Conservation (phyloP, 345 rosid genomes). For the Populus pruinosa region DNA sequence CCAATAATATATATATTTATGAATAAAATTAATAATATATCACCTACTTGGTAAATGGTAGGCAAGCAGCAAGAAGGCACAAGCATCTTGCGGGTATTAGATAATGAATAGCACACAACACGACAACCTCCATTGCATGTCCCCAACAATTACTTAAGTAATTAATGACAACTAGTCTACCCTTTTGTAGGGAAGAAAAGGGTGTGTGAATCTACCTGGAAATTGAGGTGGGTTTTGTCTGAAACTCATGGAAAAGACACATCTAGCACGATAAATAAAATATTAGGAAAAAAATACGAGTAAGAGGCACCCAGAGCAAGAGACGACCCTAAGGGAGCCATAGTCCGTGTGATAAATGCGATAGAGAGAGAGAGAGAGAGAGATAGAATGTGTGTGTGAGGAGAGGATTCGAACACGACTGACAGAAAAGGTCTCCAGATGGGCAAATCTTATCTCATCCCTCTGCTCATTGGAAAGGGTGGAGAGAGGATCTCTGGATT, state of each 20-base stretch:
- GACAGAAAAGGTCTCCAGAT: conserved; percentile 1
- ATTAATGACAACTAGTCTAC: conserved; percentile 9
- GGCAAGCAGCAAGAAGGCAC: background rate
- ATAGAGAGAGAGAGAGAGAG: background rate
- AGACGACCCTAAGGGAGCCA: background rate
- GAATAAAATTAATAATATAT: background rate
- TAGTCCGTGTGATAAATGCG: background rate
- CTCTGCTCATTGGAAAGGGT: conserved; percentile 30
- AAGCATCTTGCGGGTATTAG: conserved; percentile 7
- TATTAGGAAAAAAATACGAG: background rate
- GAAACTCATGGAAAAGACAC: conserved; percentile 19
- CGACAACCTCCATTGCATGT: conserved; percentile 5
- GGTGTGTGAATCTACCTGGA: conserved; percentile 57
- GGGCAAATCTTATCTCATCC: conserved; percentile 36
- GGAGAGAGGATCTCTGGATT: conserved; percentile 7
- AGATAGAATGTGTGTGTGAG: conserved; percentile 17
- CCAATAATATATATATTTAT: background rate
- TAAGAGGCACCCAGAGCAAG: background rate
- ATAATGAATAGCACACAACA: background rate
- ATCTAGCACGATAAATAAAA: conserved; percentile 11
- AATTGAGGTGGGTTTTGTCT: conserved; percentile 54
- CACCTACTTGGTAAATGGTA: background rate
- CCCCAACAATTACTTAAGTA: conserved; percentile 16
- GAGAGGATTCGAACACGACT: conserved; percentile 44
- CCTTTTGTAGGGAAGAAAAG: conserved; percentile 25